Evolutionary conservation across 257 asterid species (phyloP), one percentile per base, ranked within the genome.

Genomic region (Solanum arcanum): DNA sequence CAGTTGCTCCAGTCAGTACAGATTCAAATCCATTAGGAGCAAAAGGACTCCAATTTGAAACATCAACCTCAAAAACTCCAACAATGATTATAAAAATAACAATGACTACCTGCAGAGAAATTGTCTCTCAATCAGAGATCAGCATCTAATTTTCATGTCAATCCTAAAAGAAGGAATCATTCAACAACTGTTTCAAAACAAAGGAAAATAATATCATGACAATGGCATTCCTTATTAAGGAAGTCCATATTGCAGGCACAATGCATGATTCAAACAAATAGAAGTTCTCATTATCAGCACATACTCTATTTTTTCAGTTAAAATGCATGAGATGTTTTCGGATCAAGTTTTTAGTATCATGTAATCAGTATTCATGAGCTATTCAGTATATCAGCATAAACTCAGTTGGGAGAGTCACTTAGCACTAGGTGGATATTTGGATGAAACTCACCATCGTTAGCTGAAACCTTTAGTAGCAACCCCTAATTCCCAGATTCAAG

Each of bases 1-100:
- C 96, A 23, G 99, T 95, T 88, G 98, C 99, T 90, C 98, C 98
- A 13, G 99, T 97, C 91, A 97, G 78, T 88, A 97, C 87, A 72
- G 95, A 85, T 88, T 92, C 90, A 78, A 87, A 87, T 60, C 99
- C 99, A 88, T 95, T 89, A 86, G 99, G 99, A 78, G 94, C 95
- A 87, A 95, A 97, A 13, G 99, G 99, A 70, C 94, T 89, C 98
- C 99, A 97, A 90, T 97, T 97, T 83, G 98, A 88, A 87, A 92
- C 94, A 90, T 95, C 98, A 84, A 95, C 98, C 92, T 94, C 89
- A 88, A 94, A 94, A 86, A 96, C 87, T 90, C 99, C 99, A 88
- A 89, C 92, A 85, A 93, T 73, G 82, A 96, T 92, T 90, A 97
- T 97, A 74, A 97, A 88, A 56, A 93, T 91, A 88, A 97, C 99